These are phyloP conservation scores for Rhazya stricta DNA, from an alignment of 257 asterid genomes.

Conservation along the genomic window DNA sequence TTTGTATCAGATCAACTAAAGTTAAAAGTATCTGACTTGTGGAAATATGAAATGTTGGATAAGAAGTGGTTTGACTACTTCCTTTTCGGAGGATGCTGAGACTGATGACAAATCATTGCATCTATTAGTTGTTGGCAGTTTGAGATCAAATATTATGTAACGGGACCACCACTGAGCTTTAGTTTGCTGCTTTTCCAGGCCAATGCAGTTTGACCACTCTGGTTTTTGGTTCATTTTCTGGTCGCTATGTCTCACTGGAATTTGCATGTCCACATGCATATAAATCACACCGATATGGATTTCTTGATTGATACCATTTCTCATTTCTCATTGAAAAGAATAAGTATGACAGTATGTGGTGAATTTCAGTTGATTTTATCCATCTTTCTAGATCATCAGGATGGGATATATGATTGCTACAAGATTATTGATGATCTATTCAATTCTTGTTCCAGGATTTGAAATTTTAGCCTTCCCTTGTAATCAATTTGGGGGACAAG, in stretches of 20 bases:
- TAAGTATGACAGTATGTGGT: not conserved
- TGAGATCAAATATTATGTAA: not conserved
- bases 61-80: not conserved
- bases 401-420: not conserved
- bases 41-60: not conserved
- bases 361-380: not conserved
- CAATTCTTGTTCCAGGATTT: constrained; percentile 48
- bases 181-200: not conserved
- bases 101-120: not conserved
- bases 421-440: not conserved
- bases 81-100: not conserved
- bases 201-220: not conserved
- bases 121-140: not conserved
- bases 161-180: not conserved
- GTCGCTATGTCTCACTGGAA: not conserved
- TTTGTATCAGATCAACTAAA: not conserved
- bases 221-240: not conserved
- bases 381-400: not conserved
- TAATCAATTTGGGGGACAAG: constrained; percentile 95
- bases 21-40: not conserved
- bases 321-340: too few species aligned
- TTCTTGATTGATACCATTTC: not conserved
- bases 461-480: constrained; percentile 95
- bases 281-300: not conserved
- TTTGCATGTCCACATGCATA: not conserved